A percentile compares a stretch with the other conserved stretches of the same genome.
phyloP scores from a whole-genome alignment of 441 rosid genomes.

The Pelargonium australe region DNA sequence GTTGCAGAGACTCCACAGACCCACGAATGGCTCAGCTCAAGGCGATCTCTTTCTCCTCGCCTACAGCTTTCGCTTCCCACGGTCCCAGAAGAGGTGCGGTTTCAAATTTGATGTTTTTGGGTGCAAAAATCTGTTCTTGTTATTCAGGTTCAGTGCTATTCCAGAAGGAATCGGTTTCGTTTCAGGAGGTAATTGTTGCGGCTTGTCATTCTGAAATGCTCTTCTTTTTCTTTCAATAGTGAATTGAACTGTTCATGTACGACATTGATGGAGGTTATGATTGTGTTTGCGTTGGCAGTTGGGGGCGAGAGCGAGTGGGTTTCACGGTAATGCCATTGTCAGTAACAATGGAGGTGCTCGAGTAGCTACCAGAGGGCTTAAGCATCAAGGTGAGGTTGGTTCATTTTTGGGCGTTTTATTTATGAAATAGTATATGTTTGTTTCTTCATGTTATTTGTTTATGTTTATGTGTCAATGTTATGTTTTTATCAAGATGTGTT shows the following conservation, averaged over 20 bases:
- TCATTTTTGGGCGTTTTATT: neutral
- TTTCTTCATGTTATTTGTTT: neutral
- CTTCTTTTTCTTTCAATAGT: neutral
- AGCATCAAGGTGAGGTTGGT: constrained; percentile 23
- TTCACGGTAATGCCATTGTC: constrained; percentile 25
- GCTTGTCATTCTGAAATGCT: neutral
- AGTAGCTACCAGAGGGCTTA: constrained; percentile 8
- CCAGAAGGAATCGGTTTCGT: constrained; percentile 12
- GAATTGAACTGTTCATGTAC: neutral
- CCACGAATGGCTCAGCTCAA: constrained; percentile 25
- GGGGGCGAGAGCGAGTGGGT: constrained; percentile 23
- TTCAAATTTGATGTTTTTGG: neutral
- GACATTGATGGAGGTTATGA: neutral
- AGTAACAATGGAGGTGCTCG: constrained; percentile 11
- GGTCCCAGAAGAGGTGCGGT: constrained; percentile 13
- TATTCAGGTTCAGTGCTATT: constrained; percentile 18
- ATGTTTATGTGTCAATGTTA: neutral
- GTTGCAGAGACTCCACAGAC: neutral
- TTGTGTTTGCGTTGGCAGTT: constrained; percentile 20
- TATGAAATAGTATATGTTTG: neutral
- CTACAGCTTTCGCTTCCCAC: constrained; percentile 7
- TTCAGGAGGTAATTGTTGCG: constrained; percentile 19
- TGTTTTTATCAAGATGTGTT: neutral
- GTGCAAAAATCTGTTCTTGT: neutral
- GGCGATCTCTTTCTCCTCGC: constrained; percentile 19